phyloP scores from a whole-genome alignment of 148 eudicot species.

The Camellia japonica region DNA sequence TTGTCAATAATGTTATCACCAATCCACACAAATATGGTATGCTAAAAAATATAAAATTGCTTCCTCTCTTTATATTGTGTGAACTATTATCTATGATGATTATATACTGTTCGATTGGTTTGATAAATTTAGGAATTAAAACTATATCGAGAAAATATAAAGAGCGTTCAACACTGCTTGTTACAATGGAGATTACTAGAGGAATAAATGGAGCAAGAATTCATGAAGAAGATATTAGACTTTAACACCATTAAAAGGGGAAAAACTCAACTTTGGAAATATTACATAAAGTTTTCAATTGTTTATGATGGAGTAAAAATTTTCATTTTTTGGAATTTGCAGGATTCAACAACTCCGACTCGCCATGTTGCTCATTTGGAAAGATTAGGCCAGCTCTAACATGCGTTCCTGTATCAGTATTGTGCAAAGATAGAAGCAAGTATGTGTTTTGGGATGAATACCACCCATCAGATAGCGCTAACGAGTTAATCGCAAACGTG shows the following conservation, averaged over 20 bases:
- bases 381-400: slow-evolving; percentile 82
- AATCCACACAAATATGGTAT: slow-evolving; percentile 70
- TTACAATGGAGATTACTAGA: background rate
- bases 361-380: slow-evolving; percentile 88
- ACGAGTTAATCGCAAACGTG: slow-evolving; percentile 59
- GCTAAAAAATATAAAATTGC: background rate
- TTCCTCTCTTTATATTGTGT: background rate
- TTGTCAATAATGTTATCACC: slow-evolving; percentile 67
- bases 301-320: background rate
- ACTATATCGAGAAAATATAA: too few species aligned
- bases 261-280: too few species aligned
- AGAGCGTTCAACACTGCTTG: background rate
- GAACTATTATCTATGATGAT: background rate
- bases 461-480: slow-evolving; percentile 81
- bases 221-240: too few species aligned
- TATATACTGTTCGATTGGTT: too few species aligned
- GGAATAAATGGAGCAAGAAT: too few species aligned
- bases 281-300: background rate
- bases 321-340: background rate
- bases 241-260: too few species aligned
- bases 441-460: slow-evolving; percentile 96
- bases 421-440: slow-evolving; percentile 77
- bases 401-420: slow-evolving; percentile 62
- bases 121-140: too few species aligned
- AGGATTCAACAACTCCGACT: slow-evolving; percentile 77